These are phyloP conservation scores for Phyllosticta citrichinensis DNA, from an alignment of 2,329 filamentous ascomycete species.

Conservation along the genomic window DNA sequence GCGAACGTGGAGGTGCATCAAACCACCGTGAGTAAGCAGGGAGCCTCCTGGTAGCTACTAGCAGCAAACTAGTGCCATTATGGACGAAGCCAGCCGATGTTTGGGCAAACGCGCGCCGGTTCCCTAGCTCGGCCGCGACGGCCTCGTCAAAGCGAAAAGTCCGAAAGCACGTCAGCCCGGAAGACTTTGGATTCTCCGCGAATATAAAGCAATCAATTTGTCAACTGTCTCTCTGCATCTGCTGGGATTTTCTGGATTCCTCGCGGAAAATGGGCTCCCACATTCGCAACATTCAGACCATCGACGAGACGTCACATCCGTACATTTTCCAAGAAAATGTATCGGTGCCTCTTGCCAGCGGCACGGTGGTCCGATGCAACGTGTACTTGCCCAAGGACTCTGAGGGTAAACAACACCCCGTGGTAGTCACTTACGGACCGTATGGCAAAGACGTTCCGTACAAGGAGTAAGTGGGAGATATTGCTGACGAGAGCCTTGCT, in stretches of 20 bases:
- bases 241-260: too few relatives aligned
- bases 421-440: not conserved
- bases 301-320: slow-evolving; percentile 24
- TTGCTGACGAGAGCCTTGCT: not conserved
- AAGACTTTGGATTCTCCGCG: not conserved
- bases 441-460: not conserved
- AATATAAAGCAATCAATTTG: not conserved
- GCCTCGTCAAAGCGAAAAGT: not conserved
- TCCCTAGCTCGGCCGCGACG: not conserved
- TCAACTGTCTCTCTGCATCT: not conserved
- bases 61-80: not conserved
- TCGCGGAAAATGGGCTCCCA: not conserved
- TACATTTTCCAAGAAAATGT: slow-evolving; percentile 44
- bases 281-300: slow-evolving; percentile 22
- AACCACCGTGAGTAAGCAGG: not conserved
- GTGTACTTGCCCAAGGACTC: slow-evolving; percentile 38
- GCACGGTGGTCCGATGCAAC: slow-evolving; percentile 37
- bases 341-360: slow-evolving; percentile 29
- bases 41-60: not conserved
- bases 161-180: not conserved
- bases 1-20: not conserved
- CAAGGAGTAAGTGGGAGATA: not conserved
- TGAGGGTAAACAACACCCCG: not conserved
- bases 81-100: not conserved
- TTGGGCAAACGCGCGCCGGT: not conserved